phyloP scores from a whole-genome alignment of 2,329 filamentous ascomycete species.

The Lasiodiplodia gonubiensis region DNA sequence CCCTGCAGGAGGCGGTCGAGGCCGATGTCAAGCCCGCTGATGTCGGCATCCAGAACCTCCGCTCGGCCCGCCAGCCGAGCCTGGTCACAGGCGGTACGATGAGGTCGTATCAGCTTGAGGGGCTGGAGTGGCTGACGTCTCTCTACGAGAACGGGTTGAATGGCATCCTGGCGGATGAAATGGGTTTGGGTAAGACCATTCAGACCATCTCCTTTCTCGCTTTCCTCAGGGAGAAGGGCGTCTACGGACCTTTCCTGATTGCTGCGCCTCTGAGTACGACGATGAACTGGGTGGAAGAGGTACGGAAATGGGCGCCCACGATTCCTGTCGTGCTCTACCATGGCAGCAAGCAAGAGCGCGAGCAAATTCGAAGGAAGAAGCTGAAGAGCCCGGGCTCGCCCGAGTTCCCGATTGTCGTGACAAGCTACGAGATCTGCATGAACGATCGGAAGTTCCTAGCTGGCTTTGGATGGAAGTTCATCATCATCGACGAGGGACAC shows the following conservation, averaged over 20 bases:
- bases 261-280: conserved; percentile 89
- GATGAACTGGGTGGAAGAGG: conserved; percentile 96
- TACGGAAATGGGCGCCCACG: conserved; percentile 83
- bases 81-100: conserved; percentile 87
- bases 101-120: conserved; percentile 93
- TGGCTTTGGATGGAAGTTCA: conserved; percentile 93
- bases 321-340: conserved; percentile 93
- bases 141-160: conserved; percentile 89
- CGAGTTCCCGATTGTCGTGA: conserved; percentile 89
- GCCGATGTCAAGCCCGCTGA: conserved; percentile 64
- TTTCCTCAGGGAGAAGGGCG: conserved; percentile 82
- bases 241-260: conserved; percentile 88
- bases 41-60: conserved; percentile 69
- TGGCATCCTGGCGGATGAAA: conserved; percentile 90
- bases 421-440: conserved; percentile 95
- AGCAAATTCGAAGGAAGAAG: conserved; percentile 72
- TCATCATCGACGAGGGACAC: conserved; percentile 97
- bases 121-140: conserved; percentile 86
- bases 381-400: conserved; percentile 72
- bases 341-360: conserved; percentile 78
- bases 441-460: conserved; percentile 82
- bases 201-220: conserved; percentile 90
- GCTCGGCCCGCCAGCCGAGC: conserved; percentile 83
- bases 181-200: conserved; percentile 91
- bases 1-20: conserved; percentile 63